Percentiles rank a stretch among this genome's conserved stretches.
phyloP scores from a whole-genome alignment of 163 green algal genomes.

The Trebouxia gelatinosa region DNA sequence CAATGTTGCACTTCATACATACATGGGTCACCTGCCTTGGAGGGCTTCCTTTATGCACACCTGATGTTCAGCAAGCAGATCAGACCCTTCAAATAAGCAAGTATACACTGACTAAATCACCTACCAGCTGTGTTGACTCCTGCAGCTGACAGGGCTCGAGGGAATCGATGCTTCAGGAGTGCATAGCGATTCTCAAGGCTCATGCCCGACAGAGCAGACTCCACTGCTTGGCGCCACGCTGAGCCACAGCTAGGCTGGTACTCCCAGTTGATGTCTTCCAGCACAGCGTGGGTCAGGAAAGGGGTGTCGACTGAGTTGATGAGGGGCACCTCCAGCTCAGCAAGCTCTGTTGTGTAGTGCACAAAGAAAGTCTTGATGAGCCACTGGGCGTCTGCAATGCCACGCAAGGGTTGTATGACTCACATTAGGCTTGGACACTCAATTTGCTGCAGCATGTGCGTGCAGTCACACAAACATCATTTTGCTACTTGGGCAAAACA shows the following conservation, averaged over 20 bases:
- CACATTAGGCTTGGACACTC: too few relatives aligned
- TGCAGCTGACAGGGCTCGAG: not conserved
- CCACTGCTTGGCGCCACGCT: not conserved
- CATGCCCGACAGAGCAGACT: not conserved
- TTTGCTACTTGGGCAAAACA: too few relatives aligned
- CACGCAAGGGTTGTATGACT: too few relatives aligned
- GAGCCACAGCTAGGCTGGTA: not conserved
- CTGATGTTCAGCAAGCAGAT: not conserved
- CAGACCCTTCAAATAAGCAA: not conserved
- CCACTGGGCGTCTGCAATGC: not conserved
- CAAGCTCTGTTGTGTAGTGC: not conserved
- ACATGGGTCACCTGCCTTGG: too few relatives aligned
- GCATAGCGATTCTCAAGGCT: not conserved
- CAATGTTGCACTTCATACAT: too few relatives aligned
- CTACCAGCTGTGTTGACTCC: not conserved
- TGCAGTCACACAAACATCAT: too few relatives aligned
- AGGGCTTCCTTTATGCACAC: too few relatives aligned
- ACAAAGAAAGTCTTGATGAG: not conserved
- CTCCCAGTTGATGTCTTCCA: not conserved
- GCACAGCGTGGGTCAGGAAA: not conserved
- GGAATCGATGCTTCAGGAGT: not conserved
- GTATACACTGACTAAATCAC: not conserved
- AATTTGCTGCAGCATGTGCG: too few relatives aligned
- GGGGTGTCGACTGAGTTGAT: not conserved
- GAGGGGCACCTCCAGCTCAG: not conserved